Percentiles rank a stretch among this genome's conserved stretches.
Evolutionary conservation across 208 protist species (phyloP).

Genomic region (Wallacemonas sp.): DNA sequence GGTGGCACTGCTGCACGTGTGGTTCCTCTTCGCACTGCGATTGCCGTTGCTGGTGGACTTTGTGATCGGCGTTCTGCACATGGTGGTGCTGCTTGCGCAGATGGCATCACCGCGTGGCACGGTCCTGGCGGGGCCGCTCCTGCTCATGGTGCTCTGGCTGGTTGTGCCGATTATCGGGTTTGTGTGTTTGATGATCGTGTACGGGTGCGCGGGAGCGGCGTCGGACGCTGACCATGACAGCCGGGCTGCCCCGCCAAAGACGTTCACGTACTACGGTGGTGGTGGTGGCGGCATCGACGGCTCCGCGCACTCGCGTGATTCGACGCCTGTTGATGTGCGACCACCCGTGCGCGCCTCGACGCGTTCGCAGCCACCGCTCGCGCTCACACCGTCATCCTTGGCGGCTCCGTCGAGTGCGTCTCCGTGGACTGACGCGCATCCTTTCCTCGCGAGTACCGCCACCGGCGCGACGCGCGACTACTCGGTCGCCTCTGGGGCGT

Average conservation of each 20-base stretch:
- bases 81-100: conserved; percentile 55
- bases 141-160: conserved; percentile 62
- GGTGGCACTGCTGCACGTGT: conserved; percentile 63
- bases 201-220: not conserved
- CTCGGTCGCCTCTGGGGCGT: no score
- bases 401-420: no score
- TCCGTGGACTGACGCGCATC: not conserved
- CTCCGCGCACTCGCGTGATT: no score
- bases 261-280: no score
- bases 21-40: conserved; percentile 56
- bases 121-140: conserved; percentile 33
- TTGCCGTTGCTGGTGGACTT: conserved; percentile 45
- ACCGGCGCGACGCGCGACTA: no score
- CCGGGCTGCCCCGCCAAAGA: not conserved
- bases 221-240: not conserved
- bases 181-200: conserved; percentile 18
- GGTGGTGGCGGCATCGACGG: no score
- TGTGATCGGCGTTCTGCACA: conserved; percentile 60
- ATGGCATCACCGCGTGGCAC: conserved; percentile 21
- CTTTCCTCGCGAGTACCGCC: not conserved
- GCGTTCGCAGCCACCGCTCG: no score
- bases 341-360: no score
- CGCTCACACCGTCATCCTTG: no score
- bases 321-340: no score
- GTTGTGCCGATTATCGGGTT: conserved; percentile 45